Evolutionary conservation across 192 early-diverging fungal genomes (phyloP), one percentile per base, ranked within the genome.

Genomic region (Hyaloraphidium curvatum): DNA sequence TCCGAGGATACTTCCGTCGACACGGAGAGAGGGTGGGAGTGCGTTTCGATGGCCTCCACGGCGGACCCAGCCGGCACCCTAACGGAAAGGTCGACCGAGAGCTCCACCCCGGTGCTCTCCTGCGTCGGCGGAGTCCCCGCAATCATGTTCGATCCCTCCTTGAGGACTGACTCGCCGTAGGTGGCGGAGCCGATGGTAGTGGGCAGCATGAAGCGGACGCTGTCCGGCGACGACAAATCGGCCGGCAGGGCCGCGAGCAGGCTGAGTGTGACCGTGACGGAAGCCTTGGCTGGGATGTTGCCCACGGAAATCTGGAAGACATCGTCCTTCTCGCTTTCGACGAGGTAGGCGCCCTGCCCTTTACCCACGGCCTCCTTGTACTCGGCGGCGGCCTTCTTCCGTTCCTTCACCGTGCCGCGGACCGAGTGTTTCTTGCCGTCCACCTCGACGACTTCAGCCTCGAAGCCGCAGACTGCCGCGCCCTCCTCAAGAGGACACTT

Each of bases 261-360:
- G n/a, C n/a, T n/a, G n/a, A n/a, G n/a, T n/a, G n/a, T n/a, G 17
- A 75, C 51, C 17, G 53, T 48, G 2, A 76, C 53, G 1, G 31
- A 59, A 13, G 54, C 51, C 1, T 51, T 43, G 19, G 71, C 33
- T n/a, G 55, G 51, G 28, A 76, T 39, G 54, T 76, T 76, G n/a
- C 73, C 73, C 16, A 75, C 35, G 16, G 56, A 62, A 23, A 63
- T 58, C 41, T 67, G 67, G 55, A 74, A 74, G 29, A 74, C 68
- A 56, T 63, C 62, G 16, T 30, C 28, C 7, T 0, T 28, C 21
- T 63, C 30, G 23, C 56, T 21, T 22, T 52, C 55, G 2, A 63
- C 19, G 9, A 65, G 39, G 25, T 27, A 56, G 17, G 62, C 62
- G 3, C 22, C 11, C 30, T 64, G 59, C 7, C 62, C 62, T 41